Percentiles rank a stretch among this genome's conserved stretches.
Evolutionary conservation across 805 yeast genomes (phyloP).

Genomic region (Suhomyces faveliae): DNA sequence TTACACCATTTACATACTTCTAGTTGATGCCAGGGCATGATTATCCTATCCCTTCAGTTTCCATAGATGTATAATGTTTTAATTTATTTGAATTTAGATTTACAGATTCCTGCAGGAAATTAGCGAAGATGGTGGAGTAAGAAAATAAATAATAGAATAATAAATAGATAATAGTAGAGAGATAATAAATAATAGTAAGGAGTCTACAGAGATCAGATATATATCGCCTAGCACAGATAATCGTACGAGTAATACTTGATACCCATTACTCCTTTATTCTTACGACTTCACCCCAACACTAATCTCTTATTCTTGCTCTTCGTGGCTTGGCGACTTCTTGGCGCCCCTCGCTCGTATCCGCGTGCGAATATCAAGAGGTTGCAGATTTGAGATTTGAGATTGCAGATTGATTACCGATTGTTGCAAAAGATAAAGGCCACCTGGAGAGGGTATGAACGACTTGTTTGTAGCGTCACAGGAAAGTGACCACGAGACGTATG

Average conservation of each 20-base stretch:
- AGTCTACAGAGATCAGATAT: too few relatives aligned
- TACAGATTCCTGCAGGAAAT: background rate
- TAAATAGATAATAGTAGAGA: too few relatives aligned
- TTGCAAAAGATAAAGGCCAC: too few relatives aligned
- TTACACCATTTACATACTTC: too few relatives aligned
- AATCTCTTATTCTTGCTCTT: background rate
- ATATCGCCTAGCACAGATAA: too few relatives aligned
- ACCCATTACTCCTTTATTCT: too few relatives aligned
- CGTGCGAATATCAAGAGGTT: background rate
- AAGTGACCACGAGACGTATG: background rate
- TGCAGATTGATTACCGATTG: background rate
- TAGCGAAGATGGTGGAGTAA: too few relatives aligned
- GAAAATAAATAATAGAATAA: too few relatives aligned
- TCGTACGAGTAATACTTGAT: background rate
- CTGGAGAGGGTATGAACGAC: background rate
- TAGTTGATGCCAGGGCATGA: constrained; percentile 18
- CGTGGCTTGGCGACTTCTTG: background rate
- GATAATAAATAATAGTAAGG: too few relatives aligned
- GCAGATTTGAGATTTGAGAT: too few relatives aligned
- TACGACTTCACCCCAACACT: too few relatives aligned
- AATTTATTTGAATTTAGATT: too few relatives aligned
- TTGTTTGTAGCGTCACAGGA: background rate
- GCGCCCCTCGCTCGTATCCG: background rate
- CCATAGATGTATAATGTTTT: background rate
- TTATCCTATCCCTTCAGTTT: background rate